Base-by-base conservation (phyloP, 2,329 filamentous ascomycete genomes). In the Lasiodiplodia sp. region DNA sequence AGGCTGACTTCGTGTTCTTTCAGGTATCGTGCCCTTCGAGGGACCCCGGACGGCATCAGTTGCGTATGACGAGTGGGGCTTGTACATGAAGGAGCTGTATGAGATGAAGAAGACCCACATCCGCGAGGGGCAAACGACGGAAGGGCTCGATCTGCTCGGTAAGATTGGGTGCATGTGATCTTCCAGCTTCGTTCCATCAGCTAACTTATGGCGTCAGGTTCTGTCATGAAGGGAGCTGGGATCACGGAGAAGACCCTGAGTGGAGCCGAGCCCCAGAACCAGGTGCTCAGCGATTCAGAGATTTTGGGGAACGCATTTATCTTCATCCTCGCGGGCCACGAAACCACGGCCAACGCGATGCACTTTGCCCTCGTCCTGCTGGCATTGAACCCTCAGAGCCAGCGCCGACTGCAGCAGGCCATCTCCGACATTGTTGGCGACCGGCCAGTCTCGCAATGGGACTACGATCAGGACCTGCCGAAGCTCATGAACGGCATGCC, bases 301-400 rank as follows among this genome's bases (percentile, higher is more conserved):
- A 90, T 94, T 69, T 81, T 92, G 34, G 91, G 91, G 63, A 94
- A 94, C 75, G 88, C 91, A 25, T 87, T 87, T 69, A 83, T 86
- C 60, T 80, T 88, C 70, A 85, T 87, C 70, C 83, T 94, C 1
- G 92, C 92, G 0, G 92, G 92, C 14, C 92, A 96, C 78, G 92
- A 96, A 78, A 94, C 92, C 1, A 91, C 91, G 2, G 92, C 92
- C 58, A 93, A 92, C 77, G 86, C 87, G 4, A 83, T 94, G 49
- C 90, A 94, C 79, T 94, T 92, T 76, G 85, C 88, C 2, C 79
- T 94, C 4, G 76, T 93, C 44, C 85, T 88, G 72, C 85, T 95
- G 6, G 92, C 92, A 16, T 86, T 88, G 73, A 86, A 90, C 73
- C 88, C 88, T 6, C 78, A 82, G 1, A 86, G 86, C 0, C 92